A percentile compares a stretch with the other conserved stretches of the same genome.
These are phyloP conservation scores for Acacia crassicarpa DNA, from an alignment of 306 rosid species.

Conservation along the genomic window DNA sequence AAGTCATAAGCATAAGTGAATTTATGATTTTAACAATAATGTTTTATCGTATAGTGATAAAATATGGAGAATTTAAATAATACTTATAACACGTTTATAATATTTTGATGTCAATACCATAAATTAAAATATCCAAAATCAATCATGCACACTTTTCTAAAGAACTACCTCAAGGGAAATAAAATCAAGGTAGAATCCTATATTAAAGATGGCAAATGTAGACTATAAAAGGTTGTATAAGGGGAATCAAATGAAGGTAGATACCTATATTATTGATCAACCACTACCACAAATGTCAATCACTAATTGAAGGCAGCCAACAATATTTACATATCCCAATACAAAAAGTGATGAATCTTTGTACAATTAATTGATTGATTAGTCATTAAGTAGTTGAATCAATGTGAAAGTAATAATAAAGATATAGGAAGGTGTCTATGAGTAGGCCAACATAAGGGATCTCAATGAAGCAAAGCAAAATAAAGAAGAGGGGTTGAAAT, in stretches of 20 bases:
- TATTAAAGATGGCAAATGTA: no score
- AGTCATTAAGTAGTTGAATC: not conserved
- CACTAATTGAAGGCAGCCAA: not conserved
- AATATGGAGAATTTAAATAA: no score
- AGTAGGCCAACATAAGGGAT: not conserved
- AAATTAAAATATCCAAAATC: not conserved
- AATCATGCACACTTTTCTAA: not conserved
- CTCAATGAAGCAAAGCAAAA: no score
- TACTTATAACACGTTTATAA: not conserved
- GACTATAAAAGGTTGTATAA: no score
- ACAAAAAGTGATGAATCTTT: not conserved
- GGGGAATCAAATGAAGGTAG: not conserved
- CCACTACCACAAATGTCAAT: not conserved
- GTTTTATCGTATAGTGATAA: no score
- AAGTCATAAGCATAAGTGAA: no score
- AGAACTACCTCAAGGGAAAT: not conserved
- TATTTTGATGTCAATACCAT: not conserved
- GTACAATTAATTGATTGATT: not conserved
- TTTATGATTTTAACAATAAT: no score
- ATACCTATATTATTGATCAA: not conserved
- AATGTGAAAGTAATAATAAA: not conserved
- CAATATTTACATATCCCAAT: not conserved
- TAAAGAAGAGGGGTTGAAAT: not conserved
- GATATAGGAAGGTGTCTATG: not conserved
- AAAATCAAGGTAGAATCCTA: not conserved